These are phyloP conservation scores for Xylaria multiplex DNA, from an alignment of 2,329 filamentous ascomycete genomes.

Conservation along the genomic window DNA sequence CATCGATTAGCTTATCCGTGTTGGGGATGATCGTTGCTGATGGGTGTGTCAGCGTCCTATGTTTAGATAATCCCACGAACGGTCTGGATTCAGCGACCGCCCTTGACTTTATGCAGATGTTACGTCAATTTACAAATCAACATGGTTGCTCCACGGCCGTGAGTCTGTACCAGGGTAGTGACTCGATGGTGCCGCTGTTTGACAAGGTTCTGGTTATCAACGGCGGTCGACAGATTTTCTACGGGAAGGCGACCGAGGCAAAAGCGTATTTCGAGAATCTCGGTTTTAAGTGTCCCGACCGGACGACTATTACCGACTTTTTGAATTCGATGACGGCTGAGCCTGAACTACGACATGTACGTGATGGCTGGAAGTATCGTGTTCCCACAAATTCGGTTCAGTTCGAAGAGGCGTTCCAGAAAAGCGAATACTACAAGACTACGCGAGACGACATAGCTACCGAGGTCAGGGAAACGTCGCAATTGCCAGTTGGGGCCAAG, in stretches of 20 bases:
- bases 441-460: no score
- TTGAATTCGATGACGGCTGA: slow-evolving; percentile 63
- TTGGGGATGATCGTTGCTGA: background rate
- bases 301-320: slow-evolving; percentile 68
- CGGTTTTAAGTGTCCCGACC: slow-evolving; percentile 66
- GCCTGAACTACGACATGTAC: slow-evolving; percentile 58
- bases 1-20: no score
- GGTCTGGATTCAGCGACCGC: slow-evolving; percentile 76
- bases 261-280: slow-evolving; percentile 67
- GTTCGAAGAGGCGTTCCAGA: slow-evolving; percentile 54
- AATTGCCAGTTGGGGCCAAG: background rate
- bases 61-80: slow-evolving; percentile 57
- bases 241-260: slow-evolving; percentile 62
- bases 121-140: slow-evolving; percentile 65
- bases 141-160: slow-evolving; percentile 63
- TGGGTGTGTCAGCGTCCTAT: slow-evolving; percentile 32
- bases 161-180: slow-evolving; percentile 70
- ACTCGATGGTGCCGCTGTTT: slow-evolving; percentile 67
- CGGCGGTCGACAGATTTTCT: slow-evolving; percentile 72
- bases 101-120: slow-evolving; percentile 60
- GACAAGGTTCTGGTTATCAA: slow-evolving; percentile 73
- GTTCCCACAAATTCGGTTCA: slow-evolving; percentile 68
- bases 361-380: slow-evolving; percentile 40
- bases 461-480: background rate
- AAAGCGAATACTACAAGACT: slow-evolving; percentile 39